phyloP scores from a whole-genome alignment of 169 alveolate species.

The Eimeria sp. region DNA sequence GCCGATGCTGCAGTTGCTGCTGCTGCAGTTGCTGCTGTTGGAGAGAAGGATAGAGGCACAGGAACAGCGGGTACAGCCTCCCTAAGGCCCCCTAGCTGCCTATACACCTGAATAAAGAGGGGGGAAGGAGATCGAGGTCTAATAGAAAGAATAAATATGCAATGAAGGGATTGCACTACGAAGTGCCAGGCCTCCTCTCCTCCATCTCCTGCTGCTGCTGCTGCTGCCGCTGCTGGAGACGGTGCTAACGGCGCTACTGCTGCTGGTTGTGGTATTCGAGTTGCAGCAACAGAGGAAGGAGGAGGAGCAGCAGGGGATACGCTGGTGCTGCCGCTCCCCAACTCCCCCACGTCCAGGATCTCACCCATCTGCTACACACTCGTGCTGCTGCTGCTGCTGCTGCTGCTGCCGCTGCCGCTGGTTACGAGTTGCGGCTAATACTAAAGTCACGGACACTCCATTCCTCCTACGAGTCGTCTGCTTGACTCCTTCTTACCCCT shows the following conservation, averaged over 20 bases:
- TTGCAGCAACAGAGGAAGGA: neutral
- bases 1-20: neutral
- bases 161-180: neutral
- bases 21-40: neutral
- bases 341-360: neutral
- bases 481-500: neutral
- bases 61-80: constrained; percentile 1
- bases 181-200: constrained; percentile 51
- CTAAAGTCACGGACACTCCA: neutral
- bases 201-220: neutral
- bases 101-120: constrained; percentile 1
- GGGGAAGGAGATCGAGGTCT: neutral
- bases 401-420: constrained; percentile 43
- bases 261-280: neutral
- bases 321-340: constrained; percentile 18
- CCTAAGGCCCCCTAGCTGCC: neutral
- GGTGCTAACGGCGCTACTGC: neutral
- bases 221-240: constrained; percentile 12
- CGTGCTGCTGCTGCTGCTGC: constrained; percentile 36
- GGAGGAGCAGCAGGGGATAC: neutral
- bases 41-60: neutral
- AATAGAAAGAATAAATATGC: neutral
- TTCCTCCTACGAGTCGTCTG: neutral
- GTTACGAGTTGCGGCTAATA: neutral
- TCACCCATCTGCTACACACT: constrained; percentile 6